Evolutionary conservation across 345 rosid genomes (phyloP).

Genomic region (Pelargonium nanum): DNA sequence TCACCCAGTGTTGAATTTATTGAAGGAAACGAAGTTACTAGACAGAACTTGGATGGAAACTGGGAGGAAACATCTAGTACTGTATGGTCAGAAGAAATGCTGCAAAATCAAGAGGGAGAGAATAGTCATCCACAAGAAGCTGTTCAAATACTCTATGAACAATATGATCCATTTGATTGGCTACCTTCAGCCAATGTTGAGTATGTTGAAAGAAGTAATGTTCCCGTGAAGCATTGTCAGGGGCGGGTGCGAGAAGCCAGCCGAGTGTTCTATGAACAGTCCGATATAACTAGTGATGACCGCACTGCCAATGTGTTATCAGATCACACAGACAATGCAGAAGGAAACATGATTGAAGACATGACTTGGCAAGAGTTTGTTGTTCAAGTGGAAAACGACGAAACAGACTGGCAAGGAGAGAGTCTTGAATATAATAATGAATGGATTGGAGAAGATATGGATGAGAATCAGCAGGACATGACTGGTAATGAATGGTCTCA

Average conservation of each 20-base stretch:
- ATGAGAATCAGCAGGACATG: slow-evolving; percentile 26
- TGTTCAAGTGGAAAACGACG: slow-evolving; percentile 31
- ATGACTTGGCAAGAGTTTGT: slow-evolving; percentile 21
- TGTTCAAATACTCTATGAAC: slow-evolving; percentile 14
- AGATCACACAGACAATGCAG: slow-evolving; percentile 18
- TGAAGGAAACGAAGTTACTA: slow-evolving; percentile 15
- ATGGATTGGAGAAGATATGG: slow-evolving; percentile 31
- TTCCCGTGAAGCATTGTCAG: background rate
- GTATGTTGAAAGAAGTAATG: background rate
- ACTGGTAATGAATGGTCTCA: slow-evolving; percentile 28
- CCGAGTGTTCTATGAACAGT: slow-evolving; percentile 15
- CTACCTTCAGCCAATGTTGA: slow-evolving; percentile 16
- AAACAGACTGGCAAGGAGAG: slow-evolving; percentile 28
- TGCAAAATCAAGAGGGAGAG: background rate
- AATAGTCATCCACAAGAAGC: background rate
- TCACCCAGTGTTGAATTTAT: slow-evolving; percentile 4
- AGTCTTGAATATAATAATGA: slow-evolving; percentile 29
- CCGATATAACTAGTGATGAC: slow-evolving; percentile 21
- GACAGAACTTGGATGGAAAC: background rate
- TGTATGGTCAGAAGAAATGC: background rate
- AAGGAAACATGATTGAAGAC: slow-evolving; percentile 23
- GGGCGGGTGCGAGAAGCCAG: background rate
- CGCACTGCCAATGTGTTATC: slow-evolving; percentile 12
- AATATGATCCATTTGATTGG: slow-evolving; percentile 17
- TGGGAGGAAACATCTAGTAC: background rate